Evolutionary conservation across 345 rosid genomes (phyloP).

Genomic region (Anastatica hierochuntica): DNA sequence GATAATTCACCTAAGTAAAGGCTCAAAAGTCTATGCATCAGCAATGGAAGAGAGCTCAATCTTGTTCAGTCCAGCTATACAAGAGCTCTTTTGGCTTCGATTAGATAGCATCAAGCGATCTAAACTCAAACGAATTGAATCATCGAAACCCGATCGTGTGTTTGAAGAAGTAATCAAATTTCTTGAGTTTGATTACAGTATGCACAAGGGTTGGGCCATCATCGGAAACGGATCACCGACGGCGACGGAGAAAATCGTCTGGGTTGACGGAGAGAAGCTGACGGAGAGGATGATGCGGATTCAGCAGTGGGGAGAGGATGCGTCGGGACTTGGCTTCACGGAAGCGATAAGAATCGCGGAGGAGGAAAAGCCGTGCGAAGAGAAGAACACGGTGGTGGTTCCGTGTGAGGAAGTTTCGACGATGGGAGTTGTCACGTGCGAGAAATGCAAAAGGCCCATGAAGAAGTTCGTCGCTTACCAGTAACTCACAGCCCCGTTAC

Average conservation of each 20-base stretch:
- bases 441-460: constrained; percentile 55
- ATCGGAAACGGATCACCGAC: constrained; percentile 39
- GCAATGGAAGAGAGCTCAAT: constrained; percentile 28
- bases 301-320: constrained; percentile 42
- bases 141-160: constrained; percentile 30
- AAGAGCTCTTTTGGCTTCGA: constrained; percentile 59
- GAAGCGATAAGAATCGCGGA: constrained; percentile 37
- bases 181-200: constrained; percentile 30
- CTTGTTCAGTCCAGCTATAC: constrained; percentile 28
- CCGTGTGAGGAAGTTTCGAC: constrained; percentile 34
- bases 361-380: constrained; percentile 34
- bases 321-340: constrained; percentile 33
- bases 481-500: constrained; percentile 17
- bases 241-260: constrained; percentile 18
- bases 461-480: constrained; percentile 44
- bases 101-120: constrained; percentile 58
- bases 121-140: constrained; percentile 24
- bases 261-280: constrained; percentile 24
- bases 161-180: constrained; percentile 35
- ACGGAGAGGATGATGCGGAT: constrained; percentile 33
- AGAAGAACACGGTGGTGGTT: constrained; percentile 24
- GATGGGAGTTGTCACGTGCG: constrained; percentile 33
- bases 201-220: constrained; percentile 48
- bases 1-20: constrained; percentile 42
- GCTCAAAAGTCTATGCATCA: constrained; percentile 16